Evolutionary conservation across 768 basidiomycete genomes (phyloP), one percentile per base, ranked within the genome.

Genomic region (Mycena filopes): DNA sequence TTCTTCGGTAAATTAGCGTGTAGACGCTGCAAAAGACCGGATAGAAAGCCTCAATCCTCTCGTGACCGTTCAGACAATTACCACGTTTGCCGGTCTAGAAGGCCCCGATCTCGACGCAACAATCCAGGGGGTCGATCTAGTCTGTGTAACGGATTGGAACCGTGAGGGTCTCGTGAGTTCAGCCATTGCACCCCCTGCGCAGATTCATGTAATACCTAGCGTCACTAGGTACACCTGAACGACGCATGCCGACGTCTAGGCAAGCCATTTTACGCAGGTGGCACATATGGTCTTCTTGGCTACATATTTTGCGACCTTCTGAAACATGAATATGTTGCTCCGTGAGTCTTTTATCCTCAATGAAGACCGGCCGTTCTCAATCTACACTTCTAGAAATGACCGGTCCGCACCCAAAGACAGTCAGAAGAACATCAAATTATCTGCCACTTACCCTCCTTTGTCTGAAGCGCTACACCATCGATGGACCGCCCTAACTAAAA

Each of bases 251-350:
- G 96, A 64, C 83, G 85, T 60, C 81, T 86, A 51, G 80, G 82
- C 45, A 95, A 90, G 66, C 90, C 93, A 8, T 91, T 99, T 75
- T 98, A 98, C 71, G 88, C 91, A n/a, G 96, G 96, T 1, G 94
- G 94, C 13, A 91, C 92, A 18, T 96, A 95, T 75, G 97, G 97
- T 23, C 82, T 96, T 63, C 80, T 89, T 48, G 97, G 97, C 18
- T 99, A 95, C 78, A 94, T 98, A 72, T 98, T 98, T 74, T 95
- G 94, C 67, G 96, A 99, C 75, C 83, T 99, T 59, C 82, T 96
- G 60, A 83, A 87, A 59, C 97, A 98, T 72, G 90, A 95, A 66
- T 95, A 91, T 76, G 87, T 98, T 66, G 80, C 89, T 48, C 87
- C 90, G 97, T 96, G 79, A 79, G 96, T 77, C 42, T 26, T 59